A percentile compares a stretch with the other conserved stretches of the same genome.
Evolutionary conservation across 2,329 filamentous ascomycete species (phyloP).

Genomic region (Tolypocladium sp.): DNA sequence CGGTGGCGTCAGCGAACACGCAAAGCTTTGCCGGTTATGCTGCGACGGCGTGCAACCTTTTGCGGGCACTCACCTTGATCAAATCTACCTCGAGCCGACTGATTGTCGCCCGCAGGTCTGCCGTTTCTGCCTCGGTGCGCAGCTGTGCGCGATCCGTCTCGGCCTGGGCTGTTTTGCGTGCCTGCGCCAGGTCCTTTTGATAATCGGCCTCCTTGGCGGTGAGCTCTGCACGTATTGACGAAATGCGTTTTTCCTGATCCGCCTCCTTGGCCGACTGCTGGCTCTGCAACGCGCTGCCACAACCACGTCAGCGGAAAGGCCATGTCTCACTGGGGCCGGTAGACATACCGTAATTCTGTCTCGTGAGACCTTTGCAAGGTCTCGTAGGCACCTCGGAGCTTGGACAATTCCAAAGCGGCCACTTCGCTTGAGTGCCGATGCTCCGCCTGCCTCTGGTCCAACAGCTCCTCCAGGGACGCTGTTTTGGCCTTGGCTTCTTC

Average conservation of each 20-base stretch:
- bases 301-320: neutral
- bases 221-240: constrained; percentile 7
- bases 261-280: constrained; percentile 17
- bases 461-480: constrained; percentile 38
- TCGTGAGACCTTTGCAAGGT: constrained; percentile 16
- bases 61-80: constrained; percentile 38
- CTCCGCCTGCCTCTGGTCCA: constrained; percentile 67
- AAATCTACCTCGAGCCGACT: constrained; percentile 53
- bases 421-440: constrained; percentile 58
- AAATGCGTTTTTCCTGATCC: constrained; percentile 13
- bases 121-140: constrained; percentile 49
- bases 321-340: neutral
- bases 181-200: constrained; percentile 31
- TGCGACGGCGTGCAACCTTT: neutral
- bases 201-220: constrained; percentile 15
- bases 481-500: constrained; percentile 37
- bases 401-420: constrained; percentile 15
- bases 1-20: neutral
- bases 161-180: constrained; percentile 36
- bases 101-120: constrained; percentile 53
- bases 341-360: constrained; percentile 43
- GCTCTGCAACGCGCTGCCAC: constrained; percentile 19
- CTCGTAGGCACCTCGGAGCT: constrained; percentile 20
- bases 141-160: constrained; percentile 40
- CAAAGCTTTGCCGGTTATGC: neutral